Base-by-base conservation (phyloP, 495 filamentous ascomycete genomes). In the Aspergillus nanangensis region DNA sequence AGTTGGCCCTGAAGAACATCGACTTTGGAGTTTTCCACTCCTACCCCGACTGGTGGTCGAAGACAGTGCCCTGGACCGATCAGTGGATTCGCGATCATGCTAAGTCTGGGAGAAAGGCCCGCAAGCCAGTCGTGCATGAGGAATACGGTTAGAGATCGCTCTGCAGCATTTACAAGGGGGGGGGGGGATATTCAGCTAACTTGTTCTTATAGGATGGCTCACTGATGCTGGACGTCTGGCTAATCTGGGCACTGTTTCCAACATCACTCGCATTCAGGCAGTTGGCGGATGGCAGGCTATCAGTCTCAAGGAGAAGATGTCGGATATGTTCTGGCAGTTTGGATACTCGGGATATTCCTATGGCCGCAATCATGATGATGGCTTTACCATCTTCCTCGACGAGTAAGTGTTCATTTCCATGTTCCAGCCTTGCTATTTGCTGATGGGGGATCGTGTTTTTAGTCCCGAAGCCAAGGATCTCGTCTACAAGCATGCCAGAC, bases 11-110 rank as follows among this genome's bases (percentile, higher is more conserved):
- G 34, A 14, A 56, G 3, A 77, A 66, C n/a, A 65, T 84, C 38
- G 80, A 84, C 52, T 84, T 80, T 54, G 78, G 77, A 22, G 76
- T 74, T 4, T 77, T 83, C 53, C 81, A 85, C 50, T 56, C 75
- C 40, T 85, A 85, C 57, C 79, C 80, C 0, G 50, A 52, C 20
- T 52, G 50, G 50, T 52, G 50, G 50, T 44, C 25, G 8, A 52
- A 52, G 44, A 52, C 50, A 2, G 50, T 52, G 38, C 5, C 9
- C 8, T 52, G 50, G 50, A 52, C 50, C 2, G 32, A 52, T 29
- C 20, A 52, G 40, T 52, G 50, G 50, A 44, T 52, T 15, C 17
- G 15, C 0, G 50, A 52, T 14, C 50, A 52, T 40, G 50, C 50
- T 4, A 10, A 35, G 2, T 37, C 29, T 4, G 40, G 19, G 5